These are phyloP conservation scores for Tolypocladium amazonense DNA, from an alignment of 2,329 filamentous ascomycete genomes.

Conservation along the genomic window DNA sequence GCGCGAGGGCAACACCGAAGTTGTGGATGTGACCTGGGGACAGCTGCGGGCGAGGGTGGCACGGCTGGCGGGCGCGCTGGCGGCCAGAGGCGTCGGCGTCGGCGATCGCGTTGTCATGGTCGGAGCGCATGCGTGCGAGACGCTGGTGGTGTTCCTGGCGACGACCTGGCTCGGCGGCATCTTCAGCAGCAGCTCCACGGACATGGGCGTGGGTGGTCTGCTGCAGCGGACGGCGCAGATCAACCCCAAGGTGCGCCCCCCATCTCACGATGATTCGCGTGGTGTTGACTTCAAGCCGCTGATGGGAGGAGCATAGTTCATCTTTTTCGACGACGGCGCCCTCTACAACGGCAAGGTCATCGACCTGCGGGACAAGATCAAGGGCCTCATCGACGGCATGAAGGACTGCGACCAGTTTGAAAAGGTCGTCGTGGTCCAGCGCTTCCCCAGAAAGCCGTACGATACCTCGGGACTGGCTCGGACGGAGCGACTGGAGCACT, in stretches of 20 bases:
- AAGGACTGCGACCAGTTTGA: conserved; percentile 47
- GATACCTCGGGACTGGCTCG: conserved; percentile 44
- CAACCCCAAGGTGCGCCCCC: conserved; percentile 45
- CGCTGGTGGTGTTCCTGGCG: conserved; percentile 60
- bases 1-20: conserved; percentile 51
- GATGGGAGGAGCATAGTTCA: conserved; percentile 30
- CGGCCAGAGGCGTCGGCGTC: conserved; percentile 50
- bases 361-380: conserved; percentile 64
- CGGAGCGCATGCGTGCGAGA: conserved; percentile 65
- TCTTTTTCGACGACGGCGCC: conserved; percentile 77
- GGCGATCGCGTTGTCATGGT: conserved; percentile 71
- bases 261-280: not conserved
- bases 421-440: conserved; percentile 53
- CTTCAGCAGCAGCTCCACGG: conserved; percentile 68
- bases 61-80: conserved; percentile 54
- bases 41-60: conserved; percentile 52
- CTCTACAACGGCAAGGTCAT: conserved; percentile 70
- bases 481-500: conserved; percentile 32
- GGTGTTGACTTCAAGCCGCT: not conserved
- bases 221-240: conserved; percentile 67
- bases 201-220: conserved; percentile 73
- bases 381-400: conserved; percentile 58
- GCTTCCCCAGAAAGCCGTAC: conserved; percentile 47
- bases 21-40: conserved; percentile 53
- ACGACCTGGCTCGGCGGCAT: conserved; percentile 60